Base-by-base conservation (phyloP, 192 early-diverging fungal species). In the Helicostylum pulchrum region DNA sequence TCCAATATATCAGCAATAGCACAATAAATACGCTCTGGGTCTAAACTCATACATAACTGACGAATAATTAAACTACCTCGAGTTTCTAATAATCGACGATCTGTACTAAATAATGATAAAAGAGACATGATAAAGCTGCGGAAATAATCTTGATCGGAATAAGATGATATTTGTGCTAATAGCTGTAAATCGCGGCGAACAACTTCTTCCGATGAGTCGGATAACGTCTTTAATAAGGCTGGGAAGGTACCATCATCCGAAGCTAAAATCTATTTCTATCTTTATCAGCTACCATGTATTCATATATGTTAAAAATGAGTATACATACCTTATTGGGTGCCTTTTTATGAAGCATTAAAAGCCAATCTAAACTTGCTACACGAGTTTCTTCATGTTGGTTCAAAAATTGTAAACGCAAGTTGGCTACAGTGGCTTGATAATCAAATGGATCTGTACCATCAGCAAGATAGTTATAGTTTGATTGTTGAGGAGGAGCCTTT, bases 261-360 rank as follows among this genome's bases (percentile, higher is more conserved):
- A 55, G 87, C 87, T 42, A 97, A 78, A 50, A 97, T 94, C 68
- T 93, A 73, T 64, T 20, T 39, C 23, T 6, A 2, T 50, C 17
- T 31, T 54, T 26, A 26, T 26, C 2, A 26, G 26, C 26, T 26
- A 26, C 26, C 26, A 2, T 26, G 26, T 26, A 26, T 26, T n/a
- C n/a, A 26, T 0, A 26, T 2, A 26, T 26, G 26, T 26, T 45
- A 45, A 15, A n/a, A 45, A 45, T 45, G 14, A 15, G 12, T 34
- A n/a, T n/a, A 59, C 72, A 20, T 58, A 90, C 85, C 78, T 84
- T 83, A 50, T 84, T 85, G 0, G 96, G 94, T 7, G 93, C 89
- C 63, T 96, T 95, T 53, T 88, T 90, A 67, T 99, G 96, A 44
- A 99, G 74, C 87, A 98, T 94, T n/a, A 95, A 69, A 10, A 99